Percentiles rank a stretch among this genome's conserved stretches.
phyloP scores from a whole-genome alignment of 768 basidiomycete genomes.

The Pleurotus tuoliensis region DNA sequence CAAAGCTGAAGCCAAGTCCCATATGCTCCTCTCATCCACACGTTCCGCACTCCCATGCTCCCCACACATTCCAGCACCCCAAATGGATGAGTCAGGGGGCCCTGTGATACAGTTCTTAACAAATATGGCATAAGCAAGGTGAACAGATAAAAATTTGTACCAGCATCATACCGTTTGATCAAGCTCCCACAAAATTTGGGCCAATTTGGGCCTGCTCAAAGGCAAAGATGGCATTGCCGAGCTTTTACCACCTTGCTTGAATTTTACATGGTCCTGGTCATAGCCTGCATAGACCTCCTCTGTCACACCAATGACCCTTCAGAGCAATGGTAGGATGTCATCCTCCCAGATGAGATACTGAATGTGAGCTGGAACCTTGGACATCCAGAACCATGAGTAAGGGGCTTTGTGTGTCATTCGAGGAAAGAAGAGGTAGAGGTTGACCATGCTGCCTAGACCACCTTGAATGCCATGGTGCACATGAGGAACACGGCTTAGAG shows the following conservation, averaged over 20 bases:
- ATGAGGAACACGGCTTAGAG: constrained; percentile 13
- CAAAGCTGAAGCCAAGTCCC: too few species aligned
- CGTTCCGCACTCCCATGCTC: too few species aligned
- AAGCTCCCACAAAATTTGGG: not conserved
- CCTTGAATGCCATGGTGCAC: constrained; percentile 13
- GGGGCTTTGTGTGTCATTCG: constrained; percentile 15
- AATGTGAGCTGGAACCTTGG: constrained; percentile 9
- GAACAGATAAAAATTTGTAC: too few species aligned
- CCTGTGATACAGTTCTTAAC: too few species aligned
- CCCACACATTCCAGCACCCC: too few species aligned
- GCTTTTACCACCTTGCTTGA: constrained; percentile 9
- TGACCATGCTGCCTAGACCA: constrained; percentile 2
- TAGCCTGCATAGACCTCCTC: constrained; percentile 5
- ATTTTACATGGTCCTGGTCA: constrained; percentile 8
- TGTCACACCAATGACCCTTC: not conserved
- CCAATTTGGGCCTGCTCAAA: not conserved
- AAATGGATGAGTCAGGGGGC: too few species aligned
- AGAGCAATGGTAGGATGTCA: constrained; percentile 9
- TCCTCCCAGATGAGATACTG: constrained; percentile 12
- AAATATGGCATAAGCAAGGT: not conserved
- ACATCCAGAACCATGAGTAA: constrained; percentile 5
- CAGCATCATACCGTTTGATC: not conserved
- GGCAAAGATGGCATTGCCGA: not conserved
- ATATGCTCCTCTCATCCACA: too few species aligned
- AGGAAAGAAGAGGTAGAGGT: constrained; percentile 16